phyloP scores from a whole-genome alignment of 495 filamentous ascomycete genomes.

The Penicillium roqueforti region DNA sequence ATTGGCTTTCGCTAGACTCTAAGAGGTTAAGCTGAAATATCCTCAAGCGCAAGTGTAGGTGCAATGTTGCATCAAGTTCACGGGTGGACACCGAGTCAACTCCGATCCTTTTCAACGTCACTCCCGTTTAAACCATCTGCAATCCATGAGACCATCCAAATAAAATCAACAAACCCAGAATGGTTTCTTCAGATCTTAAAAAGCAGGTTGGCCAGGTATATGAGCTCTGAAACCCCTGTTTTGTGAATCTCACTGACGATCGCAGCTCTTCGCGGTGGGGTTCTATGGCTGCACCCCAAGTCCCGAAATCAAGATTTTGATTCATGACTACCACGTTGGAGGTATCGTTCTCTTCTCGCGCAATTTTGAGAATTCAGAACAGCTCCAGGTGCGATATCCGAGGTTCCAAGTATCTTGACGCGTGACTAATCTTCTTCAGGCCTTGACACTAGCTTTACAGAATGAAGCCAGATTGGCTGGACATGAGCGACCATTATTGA shows the following conservation, averaged over 20 bases:
- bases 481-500: conserved; percentile 39
- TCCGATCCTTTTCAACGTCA: neutral
- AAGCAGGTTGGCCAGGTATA: conserved; percentile 37
- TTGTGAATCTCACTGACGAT: conserved; percentile 4
- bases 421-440: conserved; percentile 15
- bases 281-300: conserved; percentile 44
- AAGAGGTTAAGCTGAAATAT: neutral
- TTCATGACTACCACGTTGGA: conserved; percentile 44
- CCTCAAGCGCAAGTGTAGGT: neutral
- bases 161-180: neutral
- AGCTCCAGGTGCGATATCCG: conserved; percentile 33
- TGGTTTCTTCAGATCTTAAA: conserved; percentile 25
- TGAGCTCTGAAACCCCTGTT: neutral
- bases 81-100: neutral
- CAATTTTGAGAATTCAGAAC: conserved; percentile 38
- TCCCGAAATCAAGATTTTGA: conserved; percentile 45
- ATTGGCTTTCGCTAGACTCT: no score
- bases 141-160: neutral
- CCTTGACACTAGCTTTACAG: conserved; percentile 37
- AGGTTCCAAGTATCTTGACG: neutral
- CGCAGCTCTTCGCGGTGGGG: conserved; percentile 48
- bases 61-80: neutral
- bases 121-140: neutral
- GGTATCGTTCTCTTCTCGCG: conserved; percentile 46
- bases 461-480: conserved; percentile 38